A percentile compares a stretch with the other conserved stretches of the same genome.
Evolutionary conservation across 495 filamentous ascomycete species (phyloP).

Genomic region (Neurospora tetrasperma): DNA sequence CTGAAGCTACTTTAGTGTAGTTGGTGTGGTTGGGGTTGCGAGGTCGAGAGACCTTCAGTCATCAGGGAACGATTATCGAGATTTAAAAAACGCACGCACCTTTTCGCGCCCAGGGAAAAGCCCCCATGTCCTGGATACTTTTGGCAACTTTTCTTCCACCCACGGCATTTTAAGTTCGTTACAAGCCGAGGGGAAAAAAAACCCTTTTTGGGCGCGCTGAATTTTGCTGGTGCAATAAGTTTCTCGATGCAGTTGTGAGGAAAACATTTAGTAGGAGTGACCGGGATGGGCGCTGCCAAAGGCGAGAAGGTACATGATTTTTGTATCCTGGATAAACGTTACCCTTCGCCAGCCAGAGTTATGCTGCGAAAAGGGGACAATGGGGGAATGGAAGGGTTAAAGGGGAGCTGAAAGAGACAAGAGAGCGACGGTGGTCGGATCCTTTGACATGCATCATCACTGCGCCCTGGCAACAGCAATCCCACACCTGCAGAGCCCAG

Average conservation of each 20-base stretch:
- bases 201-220: background rate
- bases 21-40: constrained; percentile 2
- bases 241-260: background rate
- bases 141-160: background rate
- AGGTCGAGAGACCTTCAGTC: background rate
- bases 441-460: background rate
- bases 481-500: constrained; percentile 16
- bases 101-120: background rate
- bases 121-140: background rate
- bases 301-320: background rate
- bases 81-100: background rate
- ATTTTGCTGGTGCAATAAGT: background rate
- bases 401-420: background rate
- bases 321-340: background rate
- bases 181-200: background rate
- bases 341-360: background rate
- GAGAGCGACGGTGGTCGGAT: background rate
- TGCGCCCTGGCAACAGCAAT: constrained; percentile 10
- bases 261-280: background rate
- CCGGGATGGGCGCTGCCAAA: too few relatives aligned
- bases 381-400: background rate
- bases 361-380: constrained; percentile 3
- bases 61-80: background rate
- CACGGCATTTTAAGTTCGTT: background rate
- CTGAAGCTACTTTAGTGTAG: too few relatives aligned